Conservation (phyloP, 1,284 basidiomycete genomes). For the Moesziomyces antarcticus region DNA sequence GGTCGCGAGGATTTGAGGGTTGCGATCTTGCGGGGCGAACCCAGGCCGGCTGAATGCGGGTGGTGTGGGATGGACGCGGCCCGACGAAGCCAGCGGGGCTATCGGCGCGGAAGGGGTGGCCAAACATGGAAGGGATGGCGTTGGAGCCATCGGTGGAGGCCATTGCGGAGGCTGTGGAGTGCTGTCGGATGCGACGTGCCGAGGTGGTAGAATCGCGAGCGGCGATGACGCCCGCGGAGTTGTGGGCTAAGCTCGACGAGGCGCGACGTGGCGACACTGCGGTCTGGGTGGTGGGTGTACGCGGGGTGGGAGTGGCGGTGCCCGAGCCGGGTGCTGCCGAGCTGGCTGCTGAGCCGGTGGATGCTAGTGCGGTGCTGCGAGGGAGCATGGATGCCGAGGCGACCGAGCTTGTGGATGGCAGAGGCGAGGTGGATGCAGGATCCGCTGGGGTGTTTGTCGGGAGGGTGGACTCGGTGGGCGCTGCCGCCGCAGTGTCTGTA, state of each 20-base stretch:
- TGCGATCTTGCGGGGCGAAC: no score
- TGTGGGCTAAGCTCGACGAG: slow-evolving; percentile 6
- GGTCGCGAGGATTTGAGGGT: no score
- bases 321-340: slow-evolving; percentile 12
- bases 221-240: neutral
- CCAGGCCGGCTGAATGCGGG: neutral
- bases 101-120: slow-evolving; percentile 5
- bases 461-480: no score
- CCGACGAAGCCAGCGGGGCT: neutral
- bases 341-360: slow-evolving; percentile 3
- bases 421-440: no score
- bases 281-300: neutral
- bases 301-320: slow-evolving; percentile 16
- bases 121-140: slow-evolving; percentile 38
- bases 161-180: slow-evolving; percentile 16
- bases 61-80: neutral
- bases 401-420: neutral
- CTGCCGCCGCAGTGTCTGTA: no score
- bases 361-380: slow-evolving; percentile 14
- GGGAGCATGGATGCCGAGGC: slow-evolving; percentile 26
- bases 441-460: no score
- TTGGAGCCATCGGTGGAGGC: slow-evolving; percentile 14
- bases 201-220: neutral
- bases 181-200: neutral
- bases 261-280: neutral